phyloP scores from a whole-genome alignment of 108 stramenopile species.

The Nitzschia sp. region DNA sequence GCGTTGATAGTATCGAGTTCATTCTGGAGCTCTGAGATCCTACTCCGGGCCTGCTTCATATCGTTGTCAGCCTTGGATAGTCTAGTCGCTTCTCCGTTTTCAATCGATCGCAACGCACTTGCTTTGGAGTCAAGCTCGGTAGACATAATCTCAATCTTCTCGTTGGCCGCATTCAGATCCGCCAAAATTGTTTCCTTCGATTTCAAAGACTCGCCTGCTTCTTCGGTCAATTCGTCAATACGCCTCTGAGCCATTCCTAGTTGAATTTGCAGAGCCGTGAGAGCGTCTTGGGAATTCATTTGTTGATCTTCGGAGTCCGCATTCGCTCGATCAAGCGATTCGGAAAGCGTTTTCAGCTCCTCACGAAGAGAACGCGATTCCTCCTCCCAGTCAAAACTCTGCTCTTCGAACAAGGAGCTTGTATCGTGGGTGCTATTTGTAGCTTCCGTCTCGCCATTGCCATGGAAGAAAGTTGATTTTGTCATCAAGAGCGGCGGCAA shows the following conservation, averaged over 20 bases:
- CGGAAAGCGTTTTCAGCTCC: too few relatives aligned
- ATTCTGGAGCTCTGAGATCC: too few relatives aligned
- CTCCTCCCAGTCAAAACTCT: conserved; percentile 9
- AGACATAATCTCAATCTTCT: neutral
- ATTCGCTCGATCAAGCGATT: too few relatives aligned
- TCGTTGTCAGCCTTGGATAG: neutral
- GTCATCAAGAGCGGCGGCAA: neutral
- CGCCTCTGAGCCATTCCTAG: neutral
- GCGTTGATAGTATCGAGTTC: too few relatives aligned
- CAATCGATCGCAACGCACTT: too few relatives aligned
- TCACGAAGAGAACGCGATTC: neutral
- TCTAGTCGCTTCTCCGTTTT: too few relatives aligned
- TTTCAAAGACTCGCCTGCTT: neutral
- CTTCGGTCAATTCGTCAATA: neutral
- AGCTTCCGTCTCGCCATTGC: neutral
- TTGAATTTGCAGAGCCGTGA: neutral
- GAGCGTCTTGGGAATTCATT: too few relatives aligned
- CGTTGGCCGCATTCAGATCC: neutral
- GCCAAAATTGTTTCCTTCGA: neutral
- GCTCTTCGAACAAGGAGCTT: neutral
- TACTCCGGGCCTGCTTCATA: too few relatives aligned
- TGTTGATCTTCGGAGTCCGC: too few relatives aligned
- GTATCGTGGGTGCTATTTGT: neutral
- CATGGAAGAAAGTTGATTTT: neutral
- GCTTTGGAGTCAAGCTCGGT: too few relatives aligned